Conservation (phyloP, 371 early-diverging fungal genomes). For the Batrachochytrium dendrobatidis region DNA sequence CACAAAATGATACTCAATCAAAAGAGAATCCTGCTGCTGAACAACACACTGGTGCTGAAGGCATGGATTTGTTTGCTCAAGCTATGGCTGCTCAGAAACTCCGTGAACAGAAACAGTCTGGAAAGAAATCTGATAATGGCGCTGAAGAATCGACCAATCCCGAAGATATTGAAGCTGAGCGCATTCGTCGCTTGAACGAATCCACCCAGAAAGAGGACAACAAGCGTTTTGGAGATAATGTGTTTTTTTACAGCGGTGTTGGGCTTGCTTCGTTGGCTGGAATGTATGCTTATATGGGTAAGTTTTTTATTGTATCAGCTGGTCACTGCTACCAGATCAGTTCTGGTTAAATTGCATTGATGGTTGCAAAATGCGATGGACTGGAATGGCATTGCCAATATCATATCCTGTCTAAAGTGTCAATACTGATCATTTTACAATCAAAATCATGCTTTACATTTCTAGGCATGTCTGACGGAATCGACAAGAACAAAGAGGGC, state of each 20-base stretch:
- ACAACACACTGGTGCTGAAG: too few species aligned
- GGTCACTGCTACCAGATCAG: background rate
- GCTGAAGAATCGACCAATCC: too few species aligned
- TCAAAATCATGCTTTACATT: background rate
- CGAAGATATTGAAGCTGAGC: background rate
- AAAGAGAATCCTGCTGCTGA: too few species aligned
- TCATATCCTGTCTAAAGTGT: background rate
- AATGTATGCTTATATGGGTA: constrained; percentile 23
- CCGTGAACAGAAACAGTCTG: constrained; percentile 6
- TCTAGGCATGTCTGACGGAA: constrained; percentile 21
- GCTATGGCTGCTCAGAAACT: constrained; percentile 23
- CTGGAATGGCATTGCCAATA: background rate
- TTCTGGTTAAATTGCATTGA: constrained; percentile 2
- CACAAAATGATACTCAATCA: too few species aligned
- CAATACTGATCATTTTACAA: background rate
- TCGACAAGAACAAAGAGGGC: constrained; percentile 3
- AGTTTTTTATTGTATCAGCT: too few species aligned
- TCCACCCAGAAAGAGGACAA: background rate
- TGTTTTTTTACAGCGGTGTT: constrained; percentile 1
- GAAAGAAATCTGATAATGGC: too few species aligned
- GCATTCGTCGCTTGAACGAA: background rate
- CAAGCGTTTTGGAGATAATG: background rate
- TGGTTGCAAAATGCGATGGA: background rate
- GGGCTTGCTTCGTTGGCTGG: background rate
- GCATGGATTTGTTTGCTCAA: constrained; percentile 33